A percentile compares a stretch with the other conserved stretches of the same genome.
These are phyloP conservation scores for Ceratocystis variospora DNA, from an alignment of 2,329 filamentous ascomycete species.

Conservation along the genomic window DNA sequence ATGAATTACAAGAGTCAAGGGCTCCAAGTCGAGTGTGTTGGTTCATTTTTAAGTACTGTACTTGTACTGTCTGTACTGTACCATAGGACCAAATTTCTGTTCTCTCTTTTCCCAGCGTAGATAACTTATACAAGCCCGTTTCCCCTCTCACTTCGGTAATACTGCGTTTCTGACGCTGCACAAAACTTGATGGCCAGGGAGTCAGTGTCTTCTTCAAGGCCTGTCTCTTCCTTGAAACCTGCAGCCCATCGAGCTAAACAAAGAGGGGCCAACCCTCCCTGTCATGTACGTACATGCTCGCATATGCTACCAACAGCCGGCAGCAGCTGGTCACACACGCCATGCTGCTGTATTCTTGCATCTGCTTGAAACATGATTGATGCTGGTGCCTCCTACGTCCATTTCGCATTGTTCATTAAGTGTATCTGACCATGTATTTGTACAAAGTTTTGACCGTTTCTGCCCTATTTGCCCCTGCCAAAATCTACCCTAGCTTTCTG, in stretches of 20 bases:
- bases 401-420: neutral
- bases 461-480: too few species aligned
- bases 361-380: neutral
- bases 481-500: conserved; percentile 19
- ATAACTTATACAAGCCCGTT: neutral
- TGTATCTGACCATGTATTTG: conserved; percentile 2
- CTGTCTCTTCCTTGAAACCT: neutral
- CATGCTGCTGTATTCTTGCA: neutral
- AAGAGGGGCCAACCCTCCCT: neutral
- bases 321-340: neutral
- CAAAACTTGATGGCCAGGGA: neutral
- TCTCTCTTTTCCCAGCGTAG: neutral
- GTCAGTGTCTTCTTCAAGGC: neutral
- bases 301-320: neutral
- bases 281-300: neutral
- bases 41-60: neutral
- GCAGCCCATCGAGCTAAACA: neutral
- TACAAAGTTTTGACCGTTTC: neutral
- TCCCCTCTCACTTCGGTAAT: neutral
- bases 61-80: neutral
- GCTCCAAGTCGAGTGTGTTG: too few species aligned
- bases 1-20: neutral
- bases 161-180: neutral
- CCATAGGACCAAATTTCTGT: neutral
- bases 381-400: neutral